Conservation (phyloP, 2,329 filamentous ascomycete genomes). For the Botrytis medusae region DNA sequence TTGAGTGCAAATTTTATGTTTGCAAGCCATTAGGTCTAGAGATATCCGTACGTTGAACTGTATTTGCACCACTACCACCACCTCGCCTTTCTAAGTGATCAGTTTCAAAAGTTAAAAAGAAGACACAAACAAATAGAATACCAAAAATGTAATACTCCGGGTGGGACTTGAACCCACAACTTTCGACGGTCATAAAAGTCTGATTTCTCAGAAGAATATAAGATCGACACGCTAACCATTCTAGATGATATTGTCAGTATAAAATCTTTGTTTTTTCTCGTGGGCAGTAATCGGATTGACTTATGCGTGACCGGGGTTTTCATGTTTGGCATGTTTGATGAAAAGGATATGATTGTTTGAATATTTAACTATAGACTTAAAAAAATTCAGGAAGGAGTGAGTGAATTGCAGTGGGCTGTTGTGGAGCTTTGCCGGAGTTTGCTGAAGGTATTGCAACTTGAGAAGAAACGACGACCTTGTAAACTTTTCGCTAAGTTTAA, state of each 20-base stretch:
- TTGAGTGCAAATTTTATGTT: background rate
- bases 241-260: slow-evolving; percentile 10
- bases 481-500: background rate
- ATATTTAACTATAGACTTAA: background rate
- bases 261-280: background rate
- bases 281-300: background rate
- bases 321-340: slow-evolving; percentile 18
- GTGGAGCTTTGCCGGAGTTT: background rate
- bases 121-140: background rate
- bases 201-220: slow-evolving; percentile 23
- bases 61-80: background rate
- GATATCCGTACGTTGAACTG: background rate
- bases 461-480: background rate
- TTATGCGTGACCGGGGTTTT: slow-evolving; percentile 21
- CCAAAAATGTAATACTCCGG: slow-evolving; percentile 15
- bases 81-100: background rate
- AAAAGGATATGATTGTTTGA: background rate
- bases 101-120: background rate
- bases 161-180: slow-evolving; percentile 25
- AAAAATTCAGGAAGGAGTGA: background rate
- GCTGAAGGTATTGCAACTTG: background rate
- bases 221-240: slow-evolving; percentile 32
- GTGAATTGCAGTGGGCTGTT: slow-evolving; percentile 6
- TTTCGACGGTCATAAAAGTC: slow-evolving; percentile 25
- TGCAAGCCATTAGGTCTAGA: background rate